phyloP scores from a whole-genome alignment of 495 filamentous ascomycete species.

The Usnea hakonensis region DNA sequence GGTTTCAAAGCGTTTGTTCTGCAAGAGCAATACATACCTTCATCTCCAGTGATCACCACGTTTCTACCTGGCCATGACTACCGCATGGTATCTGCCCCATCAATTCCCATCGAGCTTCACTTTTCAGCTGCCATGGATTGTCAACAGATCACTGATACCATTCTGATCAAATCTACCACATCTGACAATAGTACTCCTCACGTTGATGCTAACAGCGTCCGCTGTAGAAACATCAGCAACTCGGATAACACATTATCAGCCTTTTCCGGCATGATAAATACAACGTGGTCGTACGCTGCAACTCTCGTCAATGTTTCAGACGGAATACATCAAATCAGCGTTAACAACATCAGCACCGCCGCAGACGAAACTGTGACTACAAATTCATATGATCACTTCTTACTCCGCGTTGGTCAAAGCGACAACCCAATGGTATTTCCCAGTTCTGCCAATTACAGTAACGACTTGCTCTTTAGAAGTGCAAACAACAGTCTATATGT shows the following conservation, averaged over 20 bases:
- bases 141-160: conserved; percentile 33
- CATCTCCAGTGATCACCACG: conserved; percentile 23
- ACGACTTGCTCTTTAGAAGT: conserved; percentile 36
- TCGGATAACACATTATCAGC: conserved; percentile 21
- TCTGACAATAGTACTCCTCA: conserved; percentile 21
- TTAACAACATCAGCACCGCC: conserved; percentile 38
- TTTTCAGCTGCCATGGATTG: conserved; percentile 55
- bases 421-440: conserved; percentile 44
- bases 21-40: conserved; percentile 17
- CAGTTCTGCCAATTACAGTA: conserved; percentile 50
- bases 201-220: conserved; percentile 22
- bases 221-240: conserved; percentile 27
- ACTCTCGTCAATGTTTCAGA: conserved; percentile 41
- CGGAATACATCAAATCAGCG: conserved; percentile 40
- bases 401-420: conserved; percentile 37
- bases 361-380: conserved; percentile 44
- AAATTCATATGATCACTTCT: conserved; percentile 31
- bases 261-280: conserved; percentile 33
- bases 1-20: conserved; percentile 24
- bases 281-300: conserved; percentile 32
- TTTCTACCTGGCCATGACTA: conserved; percentile 24
- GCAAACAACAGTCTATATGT: conserved; percentile 33
- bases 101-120: conserved; percentile 38
- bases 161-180: conserved; percentile 42
- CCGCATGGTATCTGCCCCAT: conserved; percentile 28